phyloP scores from a whole-genome alignment of 1,139 yeast species.

The Groenewaldozyma sp. region DNA sequence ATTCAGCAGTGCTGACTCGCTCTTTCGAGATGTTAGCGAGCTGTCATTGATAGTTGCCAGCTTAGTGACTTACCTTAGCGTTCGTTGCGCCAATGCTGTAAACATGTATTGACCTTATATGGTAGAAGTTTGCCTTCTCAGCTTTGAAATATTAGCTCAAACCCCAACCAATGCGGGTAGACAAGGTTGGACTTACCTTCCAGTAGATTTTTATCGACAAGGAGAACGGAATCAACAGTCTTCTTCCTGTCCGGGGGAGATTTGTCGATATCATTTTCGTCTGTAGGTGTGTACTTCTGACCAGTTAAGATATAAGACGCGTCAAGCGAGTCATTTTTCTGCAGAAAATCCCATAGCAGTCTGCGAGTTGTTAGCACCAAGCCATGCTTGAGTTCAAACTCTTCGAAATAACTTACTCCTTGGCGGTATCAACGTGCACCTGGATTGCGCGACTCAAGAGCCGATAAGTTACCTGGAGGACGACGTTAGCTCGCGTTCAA shows the following conservation, averaged over 20 bases:
- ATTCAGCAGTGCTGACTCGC: not conserved
- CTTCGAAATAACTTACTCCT: conserved; percentile 14
- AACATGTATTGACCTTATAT: conserved; percentile 15
- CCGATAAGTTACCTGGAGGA: conserved; percentile 20
- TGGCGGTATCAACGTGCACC: conserved; percentile 21
- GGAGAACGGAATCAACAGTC: conserved; percentile 6
- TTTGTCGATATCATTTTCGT: no score
- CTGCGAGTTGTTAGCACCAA: conserved; percentile 8
- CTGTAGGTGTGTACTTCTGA: not conserved
- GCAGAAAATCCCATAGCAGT: conserved; percentile 13
- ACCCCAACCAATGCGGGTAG: not conserved
- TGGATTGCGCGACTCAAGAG: conserved; percentile 22
- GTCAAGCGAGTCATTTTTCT: conserved; percentile 11
- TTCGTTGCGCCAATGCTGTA: conserved; percentile 17
- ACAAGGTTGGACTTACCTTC: conserved; percentile 6
- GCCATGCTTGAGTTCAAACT: not conserved
- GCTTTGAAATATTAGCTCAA: conserved; percentile 5
- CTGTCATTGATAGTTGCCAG: not conserved
- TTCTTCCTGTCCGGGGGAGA: conserved; percentile 1
- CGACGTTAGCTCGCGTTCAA: conserved; percentile 1
- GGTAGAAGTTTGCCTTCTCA: conserved; percentile 10
- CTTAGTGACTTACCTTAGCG: conserved; percentile 8
- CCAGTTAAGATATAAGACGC: conserved; percentile 14
- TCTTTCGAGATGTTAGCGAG: not conserved
- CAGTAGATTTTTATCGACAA: conserved; percentile 10